Base-by-base conservation (phyloP, 2,329 filamentous ascomycete species). In the Phialocephala sp. region DNA sequence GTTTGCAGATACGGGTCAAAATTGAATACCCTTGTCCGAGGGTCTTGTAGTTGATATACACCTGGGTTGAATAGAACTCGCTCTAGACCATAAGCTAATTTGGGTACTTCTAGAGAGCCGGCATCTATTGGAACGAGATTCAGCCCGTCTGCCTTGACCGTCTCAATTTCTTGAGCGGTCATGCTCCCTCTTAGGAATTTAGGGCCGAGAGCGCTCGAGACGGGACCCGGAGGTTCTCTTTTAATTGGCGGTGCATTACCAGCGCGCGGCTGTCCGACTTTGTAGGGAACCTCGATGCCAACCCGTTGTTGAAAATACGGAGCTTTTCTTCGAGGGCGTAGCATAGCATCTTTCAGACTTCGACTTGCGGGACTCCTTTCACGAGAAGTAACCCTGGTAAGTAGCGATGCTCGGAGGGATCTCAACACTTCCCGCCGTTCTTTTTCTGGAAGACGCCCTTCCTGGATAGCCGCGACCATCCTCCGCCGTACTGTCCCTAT, bases 1-100 rank as follows among this genome's bases (percentile, higher is more conserved):
- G 88, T 89, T 66, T 93, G 88, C 22, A 99, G 84, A 74, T 97
- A 97, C 0, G 96, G 95, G 75, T 99, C 94, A 73, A 99, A 99
- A 77, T 99, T 99, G 84, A 89, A 99, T 8, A 98, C 93, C 20
- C 89, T 86, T 45, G 94, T 93, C 65, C 92, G 87, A 27, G 90
- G 89, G 76, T 99, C 95, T 78, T 97, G 94, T 60, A 99, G 85
- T 59, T 92, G 89, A 77, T 97, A 97, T 43, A 97, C 92, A 24
- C 95, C 94, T 1, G 90, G 90, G 74, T 97, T 99, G 84, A 99
- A 99, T 2, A 99, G 81, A n/a, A 96, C 94, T 47, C 76, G 71
- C 61, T 77, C 76, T 36, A 77, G 64, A 11, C 75, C 75, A 64
- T 76, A 76, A 12, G 73, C 72, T 32, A 77, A 61, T 15, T 61